Base-by-base conservation (phyloP, 768 basidiomycete genomes). In the Termitomyces sp. region DNA sequence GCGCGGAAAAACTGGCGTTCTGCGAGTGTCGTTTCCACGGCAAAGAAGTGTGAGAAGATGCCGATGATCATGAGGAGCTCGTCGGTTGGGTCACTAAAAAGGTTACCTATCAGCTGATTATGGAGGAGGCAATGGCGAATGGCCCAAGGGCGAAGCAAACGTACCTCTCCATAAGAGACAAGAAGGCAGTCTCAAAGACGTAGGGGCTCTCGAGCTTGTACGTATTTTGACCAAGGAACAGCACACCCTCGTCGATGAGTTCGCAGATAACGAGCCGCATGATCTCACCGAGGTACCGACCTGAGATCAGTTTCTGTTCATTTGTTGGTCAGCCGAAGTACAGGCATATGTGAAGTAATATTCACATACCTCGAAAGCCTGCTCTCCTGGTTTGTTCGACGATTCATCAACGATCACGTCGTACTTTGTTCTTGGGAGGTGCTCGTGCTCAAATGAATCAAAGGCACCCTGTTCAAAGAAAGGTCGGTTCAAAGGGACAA, bases 1-100 rank as follows among this genome's bases (percentile, higher is more conserved):
- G 91, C 87, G 49, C 91, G 85, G 88, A 99, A 96, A 78, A 99
- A 98, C 66, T 96, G 90, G 24, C 96, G 88, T 71, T 99, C 96
- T 7, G 93, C 92, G 28, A 95, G 78, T 1, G 96, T 98, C 24
- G 97, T 98, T 74, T 98, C 95, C 42, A 98, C 76, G 38, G 90
- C 90, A 67, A 94, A 98, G 79, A 98, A 98, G 76, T 98, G 92
- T 7, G 88, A 84, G 75, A 99, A 98, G 64, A 99, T 93, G 45
- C 96, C 96, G 65, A 97, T 92, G 67, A 94, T 84, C 84, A 96
- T 97, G 48, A 98, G 81, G 45, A 96, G 83, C 64, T 99, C 96
- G 65, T 98, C 96, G 28, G 96, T 99, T 1, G 90, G 86, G 71
- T 98, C 96, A 64, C 92, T 93, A 66, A 2, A 30, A 4, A 24